These are phyloP conservation scores for Coprinellus micaceus DNA, from an alignment of 768 basidiomycete genomes.

Conservation along the genomic window DNA sequence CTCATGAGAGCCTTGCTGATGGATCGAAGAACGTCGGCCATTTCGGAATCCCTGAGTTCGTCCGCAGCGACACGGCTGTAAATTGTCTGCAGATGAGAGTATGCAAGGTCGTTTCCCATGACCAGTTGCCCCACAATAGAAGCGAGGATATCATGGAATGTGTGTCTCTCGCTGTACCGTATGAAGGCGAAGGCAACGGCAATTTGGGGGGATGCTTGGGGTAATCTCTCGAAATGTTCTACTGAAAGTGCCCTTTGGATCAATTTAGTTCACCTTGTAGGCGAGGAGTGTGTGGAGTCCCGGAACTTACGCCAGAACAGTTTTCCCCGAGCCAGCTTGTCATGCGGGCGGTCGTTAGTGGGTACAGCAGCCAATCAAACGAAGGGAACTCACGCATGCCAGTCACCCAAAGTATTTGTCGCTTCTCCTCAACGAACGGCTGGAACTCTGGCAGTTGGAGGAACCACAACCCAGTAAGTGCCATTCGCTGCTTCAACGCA, in stretches of 20 bases:
- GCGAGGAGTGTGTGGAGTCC: background rate
- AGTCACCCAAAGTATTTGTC: background rate
- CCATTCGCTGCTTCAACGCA: background rate
- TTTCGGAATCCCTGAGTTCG: background rate
- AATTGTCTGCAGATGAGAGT: background rate
- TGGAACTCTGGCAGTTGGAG: background rate
- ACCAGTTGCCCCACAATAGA: background rate
- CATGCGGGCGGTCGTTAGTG: no score
- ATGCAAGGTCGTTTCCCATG: background rate
- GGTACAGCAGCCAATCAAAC: no score
- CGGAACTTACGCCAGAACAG: slow-evolving; percentile 2
- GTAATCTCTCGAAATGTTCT: background rate
- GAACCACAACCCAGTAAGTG: background rate
- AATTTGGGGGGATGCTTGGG: background rate
- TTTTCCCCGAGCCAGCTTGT: slow-evolving; percentile 6
- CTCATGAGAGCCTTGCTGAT: background rate
- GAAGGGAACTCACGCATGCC: slow-evolving; percentile 9
- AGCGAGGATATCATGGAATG: background rate
- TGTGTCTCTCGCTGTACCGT: background rate
- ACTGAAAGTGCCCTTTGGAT: background rate
- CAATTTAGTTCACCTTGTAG: no score
- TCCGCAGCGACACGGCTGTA: background rate
- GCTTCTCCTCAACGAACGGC: background rate
- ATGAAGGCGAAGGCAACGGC: slow-evolving; percentile 2
- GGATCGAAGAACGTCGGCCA: background rate